Conservation (phyloP, 139 green algal genomes). For the Chlamydomonas sphaeroides region DNA sequence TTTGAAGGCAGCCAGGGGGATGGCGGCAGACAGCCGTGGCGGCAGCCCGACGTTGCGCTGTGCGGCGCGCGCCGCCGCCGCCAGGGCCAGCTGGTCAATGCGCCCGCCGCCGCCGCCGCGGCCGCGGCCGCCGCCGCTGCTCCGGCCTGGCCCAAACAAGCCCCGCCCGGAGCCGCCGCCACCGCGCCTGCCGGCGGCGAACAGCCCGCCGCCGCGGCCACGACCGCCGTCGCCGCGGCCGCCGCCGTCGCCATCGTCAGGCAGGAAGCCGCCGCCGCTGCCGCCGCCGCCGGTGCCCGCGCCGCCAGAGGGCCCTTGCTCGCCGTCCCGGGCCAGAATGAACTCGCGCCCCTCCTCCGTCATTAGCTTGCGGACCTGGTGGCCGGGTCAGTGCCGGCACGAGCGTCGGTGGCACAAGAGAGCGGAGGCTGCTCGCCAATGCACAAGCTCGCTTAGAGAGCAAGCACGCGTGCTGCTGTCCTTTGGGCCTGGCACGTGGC, state of each 20-base stretch:
- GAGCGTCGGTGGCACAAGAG: too few relatives aligned
- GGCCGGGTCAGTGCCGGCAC: too few relatives aligned
- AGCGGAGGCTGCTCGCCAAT: too few relatives aligned
- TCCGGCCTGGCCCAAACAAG: too few relatives aligned
- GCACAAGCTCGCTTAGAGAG: too few relatives aligned
- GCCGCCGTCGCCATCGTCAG: not conserved
- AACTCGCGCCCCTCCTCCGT: conserved; percentile 74
- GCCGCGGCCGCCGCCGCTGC: not conserved
- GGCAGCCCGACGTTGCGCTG: conserved; percentile 5
- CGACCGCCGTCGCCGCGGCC: not conserved
- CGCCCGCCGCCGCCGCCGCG: not conserved
- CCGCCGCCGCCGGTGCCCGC: not conserved
- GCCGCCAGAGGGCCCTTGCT: not conserved
- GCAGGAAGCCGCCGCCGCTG: not conserved
- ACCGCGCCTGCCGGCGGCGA: not conserved
- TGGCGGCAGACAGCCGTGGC: not conserved
- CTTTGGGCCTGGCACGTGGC: not conserved
- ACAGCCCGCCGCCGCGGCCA: not conserved
- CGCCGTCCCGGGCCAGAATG: conserved; percentile 62
- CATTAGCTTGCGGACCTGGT: conserved; percentile 60
- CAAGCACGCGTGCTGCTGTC: too few relatives aligned
- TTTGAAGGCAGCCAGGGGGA: conserved; percentile 31
- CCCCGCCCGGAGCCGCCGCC: not conserved
- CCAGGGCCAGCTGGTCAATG: conserved; percentile 13
- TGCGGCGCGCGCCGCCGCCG: conserved; percentile 28